These are phyloP conservation scores for Begonia peltatifolia DNA, from an alignment of 306 rosid genomes.

Conservation along the genomic window DNA sequence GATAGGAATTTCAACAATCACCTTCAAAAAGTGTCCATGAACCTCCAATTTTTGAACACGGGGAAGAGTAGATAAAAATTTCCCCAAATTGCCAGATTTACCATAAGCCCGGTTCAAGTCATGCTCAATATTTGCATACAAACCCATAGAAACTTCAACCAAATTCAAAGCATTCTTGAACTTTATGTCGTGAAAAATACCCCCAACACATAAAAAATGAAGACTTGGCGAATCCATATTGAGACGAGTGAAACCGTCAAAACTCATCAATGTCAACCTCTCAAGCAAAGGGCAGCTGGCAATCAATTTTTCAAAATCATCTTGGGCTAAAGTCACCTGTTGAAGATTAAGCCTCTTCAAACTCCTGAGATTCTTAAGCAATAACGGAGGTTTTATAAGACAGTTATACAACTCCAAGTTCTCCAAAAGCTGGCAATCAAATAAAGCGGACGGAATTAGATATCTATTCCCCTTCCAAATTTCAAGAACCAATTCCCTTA, in stretches of 20 bases:
- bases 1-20: conserved; percentile 8
- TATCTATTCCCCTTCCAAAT: conserved; percentile 45
- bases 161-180: conserved; percentile 33
- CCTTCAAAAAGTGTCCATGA: conserved; percentile 43
- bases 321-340: conserved; percentile 44
- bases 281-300: conserved; percentile 39
- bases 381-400: conserved; percentile 39
- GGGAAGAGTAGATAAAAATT: conserved; percentile 36
- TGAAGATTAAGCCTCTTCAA: conserved; percentile 60
- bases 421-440: conserved; percentile 29
- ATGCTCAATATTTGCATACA: conserved; percentile 17
- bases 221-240: conserved; percentile 41
- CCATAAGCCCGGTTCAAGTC: conserved; percentile 15
- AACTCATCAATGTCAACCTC: conserved; percentile 43
- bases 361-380: conserved; percentile 34
- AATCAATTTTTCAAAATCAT: conserved; percentile 33
- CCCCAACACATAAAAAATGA: conserved; percentile 42
- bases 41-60: conserved; percentile 32
- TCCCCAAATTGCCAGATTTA: conserved; percentile 26
- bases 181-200: conserved; percentile 32
- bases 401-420: conserved; percentile 45
- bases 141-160: conserved; percentile 39
- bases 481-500: conserved; percentile 45
- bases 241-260: conserved; percentile 36
- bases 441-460: conserved; percentile 35